A percentile compares a stretch with the other conserved stretches of the same genome.
These are phyloP conservation scores for Fraxinus platypoda DNA, from an alignment of 305 asterid genomes.

Conservation along the genomic window DNA sequence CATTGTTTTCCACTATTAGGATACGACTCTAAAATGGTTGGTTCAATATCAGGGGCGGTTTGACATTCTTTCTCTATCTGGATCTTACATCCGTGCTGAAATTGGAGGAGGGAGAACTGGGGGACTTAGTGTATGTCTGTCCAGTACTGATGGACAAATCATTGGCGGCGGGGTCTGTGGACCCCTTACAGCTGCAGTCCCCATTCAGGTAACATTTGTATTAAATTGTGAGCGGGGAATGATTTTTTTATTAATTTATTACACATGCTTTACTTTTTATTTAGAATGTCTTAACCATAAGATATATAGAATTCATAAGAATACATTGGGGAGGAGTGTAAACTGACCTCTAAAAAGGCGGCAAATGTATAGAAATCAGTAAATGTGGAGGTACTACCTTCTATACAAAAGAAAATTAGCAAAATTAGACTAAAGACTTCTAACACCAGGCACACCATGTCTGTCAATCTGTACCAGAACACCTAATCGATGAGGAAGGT, in stretches of 20 bases:
- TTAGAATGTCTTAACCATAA: background rate
- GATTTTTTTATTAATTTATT: too few relatives aligned
- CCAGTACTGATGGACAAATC: conserved; percentile 57
- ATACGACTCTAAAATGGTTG: background rate
- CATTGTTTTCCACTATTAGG: background rate
- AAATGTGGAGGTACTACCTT: too few relatives aligned
- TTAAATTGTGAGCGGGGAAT: background rate
- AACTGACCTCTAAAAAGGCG: too few relatives aligned
- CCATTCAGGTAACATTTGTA: conserved; percentile 44
- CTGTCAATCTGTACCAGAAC: too few relatives aligned
- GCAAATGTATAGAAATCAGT: too few relatives aligned
- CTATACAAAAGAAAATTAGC: too few relatives aligned
- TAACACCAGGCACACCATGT: too few relatives aligned
- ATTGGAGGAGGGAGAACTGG: conserved; percentile 56
- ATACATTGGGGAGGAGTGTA: too few relatives aligned
- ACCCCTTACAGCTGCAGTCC: conserved; percentile 62
- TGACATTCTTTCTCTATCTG: conserved; percentile 55
- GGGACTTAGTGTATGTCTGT: conserved; percentile 54
- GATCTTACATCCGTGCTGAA: conserved; percentile 55
- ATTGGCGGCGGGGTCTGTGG: conserved; percentile 65
- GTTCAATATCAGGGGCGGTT: conserved; percentile 47
- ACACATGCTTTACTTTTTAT: background rate
- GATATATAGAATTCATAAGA: too few relatives aligned
- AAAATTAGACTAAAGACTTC: too few relatives aligned
- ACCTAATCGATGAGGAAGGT: too few relatives aligned